Percentiles rank a stretch among this genome's conserved stretches.
Evolutionary conservation across 257 asterid genomes (phyloP).

Genomic region (Buddleja alternifolia): DNA sequence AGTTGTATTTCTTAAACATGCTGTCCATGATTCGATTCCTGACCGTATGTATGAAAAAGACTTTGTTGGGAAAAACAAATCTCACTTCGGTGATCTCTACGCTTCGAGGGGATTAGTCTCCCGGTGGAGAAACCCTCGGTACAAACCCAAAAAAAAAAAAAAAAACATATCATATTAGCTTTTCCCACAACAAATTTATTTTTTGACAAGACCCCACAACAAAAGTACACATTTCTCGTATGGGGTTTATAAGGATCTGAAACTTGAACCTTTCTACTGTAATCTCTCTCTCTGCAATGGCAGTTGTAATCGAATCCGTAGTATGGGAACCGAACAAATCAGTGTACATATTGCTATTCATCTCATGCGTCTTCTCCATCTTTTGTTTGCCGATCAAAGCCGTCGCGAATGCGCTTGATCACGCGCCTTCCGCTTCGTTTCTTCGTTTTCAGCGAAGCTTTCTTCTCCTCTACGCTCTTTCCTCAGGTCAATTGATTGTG

Average conservation of each 20-base stretch:
- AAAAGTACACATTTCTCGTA: not conserved
- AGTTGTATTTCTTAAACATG: no score
- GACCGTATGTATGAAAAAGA: no score
- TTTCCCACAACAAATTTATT: no score
- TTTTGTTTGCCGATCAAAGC: constrained; percentile 52
- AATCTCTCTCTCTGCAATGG: constrained; percentile 50
- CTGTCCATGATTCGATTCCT: no score
- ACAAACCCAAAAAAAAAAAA: no score
- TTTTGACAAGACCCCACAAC: no score
- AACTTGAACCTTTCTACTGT: not conserved
- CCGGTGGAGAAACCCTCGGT: no score
- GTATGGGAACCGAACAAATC: constrained; percentile 80
- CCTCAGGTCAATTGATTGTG: constrained; percentile 58
- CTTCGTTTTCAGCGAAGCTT: constrained; percentile 66
- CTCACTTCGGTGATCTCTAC: no score
- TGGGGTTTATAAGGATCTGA: constrained; percentile 22
- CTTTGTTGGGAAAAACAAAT: no score
- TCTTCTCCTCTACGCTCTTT: constrained; percentile 63
- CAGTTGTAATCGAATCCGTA: constrained; percentile 72
- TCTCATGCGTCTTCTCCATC: constrained; percentile 60
- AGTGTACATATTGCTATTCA: constrained; percentile 51
- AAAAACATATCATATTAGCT: no score
- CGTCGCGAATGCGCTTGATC: constrained; percentile 58
- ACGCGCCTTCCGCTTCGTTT: constrained; percentile 54
- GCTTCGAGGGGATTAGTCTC: no score